Evolutionary conservation across 202 grass and related monocot genomes (phyloP).

Genomic region (Elaeis oleifera): DNA sequence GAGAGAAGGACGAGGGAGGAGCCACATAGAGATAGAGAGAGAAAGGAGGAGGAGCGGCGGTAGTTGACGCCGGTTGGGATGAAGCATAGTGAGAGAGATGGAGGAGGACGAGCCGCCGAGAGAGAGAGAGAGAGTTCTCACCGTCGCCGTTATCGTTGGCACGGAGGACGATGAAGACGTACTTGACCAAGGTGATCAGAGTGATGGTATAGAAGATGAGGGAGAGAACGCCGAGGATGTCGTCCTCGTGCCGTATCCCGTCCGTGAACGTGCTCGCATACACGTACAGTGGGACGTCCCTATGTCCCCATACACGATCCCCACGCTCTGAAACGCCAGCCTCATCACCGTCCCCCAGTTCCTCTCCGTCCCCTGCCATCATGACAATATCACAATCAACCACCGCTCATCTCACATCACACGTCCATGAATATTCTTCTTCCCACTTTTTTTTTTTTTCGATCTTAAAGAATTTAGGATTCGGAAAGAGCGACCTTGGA

Average conservation of each 20-base stretch:
- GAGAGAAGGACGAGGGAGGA: too few relatives aligned
- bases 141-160: constrained; percentile 38
- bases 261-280: constrained; percentile 50
- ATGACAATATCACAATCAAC: too few relatives aligned
- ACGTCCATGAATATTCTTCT: too few relatives aligned
- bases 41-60: too few relatives aligned
- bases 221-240: constrained; percentile 53
- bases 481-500: too few relatives aligned
- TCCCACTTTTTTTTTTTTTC: too few relatives aligned
- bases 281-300: constrained; percentile 67
- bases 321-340: constrained; percentile 59
- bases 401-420: too few relatives aligned
- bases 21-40: too few relatives aligned
- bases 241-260: constrained; percentile 36
- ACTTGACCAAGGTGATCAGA: constrained; percentile 58
- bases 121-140: background rate
- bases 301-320: constrained; percentile 65
- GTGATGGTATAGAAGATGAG: constrained; percentile 64
- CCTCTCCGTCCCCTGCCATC: background rate
- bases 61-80: too few relatives aligned
- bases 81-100: too few relatives aligned
- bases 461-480: too few relatives aligned
- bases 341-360: constrained; percentile 32
- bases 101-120: too few relatives aligned
- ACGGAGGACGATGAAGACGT: constrained; percentile 56